Conservation (phyloP, 2,329 filamentous ascomycete genomes). For the Ilyonectria robusta region DNA sequence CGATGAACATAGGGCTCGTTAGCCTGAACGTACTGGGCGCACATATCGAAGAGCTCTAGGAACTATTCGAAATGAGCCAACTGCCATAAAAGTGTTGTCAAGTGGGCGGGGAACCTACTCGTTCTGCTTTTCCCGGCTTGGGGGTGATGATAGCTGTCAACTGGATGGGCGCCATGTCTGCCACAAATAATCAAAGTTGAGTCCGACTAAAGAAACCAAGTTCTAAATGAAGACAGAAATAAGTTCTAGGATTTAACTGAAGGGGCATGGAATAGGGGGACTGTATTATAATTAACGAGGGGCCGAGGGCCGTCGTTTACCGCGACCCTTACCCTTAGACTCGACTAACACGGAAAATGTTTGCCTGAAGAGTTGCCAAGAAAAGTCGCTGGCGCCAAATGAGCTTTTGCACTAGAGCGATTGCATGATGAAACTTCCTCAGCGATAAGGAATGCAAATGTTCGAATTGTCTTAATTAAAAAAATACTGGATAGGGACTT, state of each 20-base stretch:
- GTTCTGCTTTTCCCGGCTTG: slow-evolving; percentile 44
- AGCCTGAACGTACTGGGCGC: slow-evolving; percentile 39
- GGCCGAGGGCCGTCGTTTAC: slow-evolving; percentile 11
- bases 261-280: slow-evolving; percentile 8
- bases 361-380: slow-evolving; percentile 14
- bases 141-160: slow-evolving; percentile 48
- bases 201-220: background rate
- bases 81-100: background rate
- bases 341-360: slow-evolving; percentile 27
- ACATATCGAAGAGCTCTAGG: slow-evolving; percentile 42
- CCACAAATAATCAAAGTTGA: background rate
- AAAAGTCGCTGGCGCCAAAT: background rate
- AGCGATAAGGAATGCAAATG: background rate
- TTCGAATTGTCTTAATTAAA: background rate
- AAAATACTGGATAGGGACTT: no score
- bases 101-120: slow-evolving; percentile 31
- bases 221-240: slow-evolving; percentile 4
- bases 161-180: slow-evolving; percentile 41
- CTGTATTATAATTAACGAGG: slow-evolving; percentile 8
- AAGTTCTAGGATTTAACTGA: background rate
- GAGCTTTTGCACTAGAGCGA: background rate
- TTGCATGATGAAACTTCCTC: background rate
- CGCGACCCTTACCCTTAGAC: slow-evolving; percentile 8
- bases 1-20: slow-evolving; percentile 46
- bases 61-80: slow-evolving; percentile 29